A percentile compares a stretch with the other conserved stretches of the same genome.
phyloP scores from a whole-genome alignment of 2,329 filamentous ascomycete genomes.

The Purpureocillium takamizusanense region DNA sequence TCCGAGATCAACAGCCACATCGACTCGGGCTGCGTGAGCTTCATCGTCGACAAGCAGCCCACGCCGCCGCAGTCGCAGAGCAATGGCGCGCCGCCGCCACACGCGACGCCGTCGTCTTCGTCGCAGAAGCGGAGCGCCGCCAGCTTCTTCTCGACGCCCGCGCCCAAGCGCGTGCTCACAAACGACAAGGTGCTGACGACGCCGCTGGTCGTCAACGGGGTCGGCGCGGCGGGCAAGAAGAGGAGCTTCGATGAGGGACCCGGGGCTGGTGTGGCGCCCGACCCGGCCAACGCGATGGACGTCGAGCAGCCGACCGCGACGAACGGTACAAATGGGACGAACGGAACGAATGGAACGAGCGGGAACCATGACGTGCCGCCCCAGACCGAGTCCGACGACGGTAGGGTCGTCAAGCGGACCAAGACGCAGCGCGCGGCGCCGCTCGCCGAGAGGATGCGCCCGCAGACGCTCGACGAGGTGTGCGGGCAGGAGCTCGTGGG shows the following conservation, averaged over 20 bases:
- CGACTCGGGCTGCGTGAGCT: conserved; percentile 69
- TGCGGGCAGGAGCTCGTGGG: conserved; percentile 90
- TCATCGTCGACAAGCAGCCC: conserved; percentile 40
- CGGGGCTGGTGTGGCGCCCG: conserved; percentile 18
- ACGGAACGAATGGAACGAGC: conserved; percentile 1
- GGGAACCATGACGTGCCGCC: conserved; percentile 5
- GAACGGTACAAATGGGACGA: too few species aligned
- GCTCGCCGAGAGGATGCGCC: conserved; percentile 89
- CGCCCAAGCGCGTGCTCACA: conserved; percentile 39
- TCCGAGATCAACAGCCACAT: conserved; percentile 82
- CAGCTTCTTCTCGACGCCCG: conserved; percentile 53
- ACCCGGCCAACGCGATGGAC: conserved; percentile 1
- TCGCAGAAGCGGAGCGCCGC: conserved; percentile 45
- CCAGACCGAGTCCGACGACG: conserved; percentile 5
- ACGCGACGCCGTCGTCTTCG: neutral
- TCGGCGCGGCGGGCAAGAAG: conserved; percentile 33
- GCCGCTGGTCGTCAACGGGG: conserved; percentile 23
- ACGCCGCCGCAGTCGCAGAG: conserved; percentile 18
- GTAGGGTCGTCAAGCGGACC: conserved; percentile 46
- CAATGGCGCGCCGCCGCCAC: conserved; percentile 4
- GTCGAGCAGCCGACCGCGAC: neutral
- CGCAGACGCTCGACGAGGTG: conserved; percentile 73
- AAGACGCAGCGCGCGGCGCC: conserved; percentile 69
- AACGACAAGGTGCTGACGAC: conserved; percentile 16
- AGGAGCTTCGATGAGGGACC: conserved; percentile 46